phyloP scores from a whole-genome alignment of 345 rosid species.

The Syzygium aqueum region DNA sequence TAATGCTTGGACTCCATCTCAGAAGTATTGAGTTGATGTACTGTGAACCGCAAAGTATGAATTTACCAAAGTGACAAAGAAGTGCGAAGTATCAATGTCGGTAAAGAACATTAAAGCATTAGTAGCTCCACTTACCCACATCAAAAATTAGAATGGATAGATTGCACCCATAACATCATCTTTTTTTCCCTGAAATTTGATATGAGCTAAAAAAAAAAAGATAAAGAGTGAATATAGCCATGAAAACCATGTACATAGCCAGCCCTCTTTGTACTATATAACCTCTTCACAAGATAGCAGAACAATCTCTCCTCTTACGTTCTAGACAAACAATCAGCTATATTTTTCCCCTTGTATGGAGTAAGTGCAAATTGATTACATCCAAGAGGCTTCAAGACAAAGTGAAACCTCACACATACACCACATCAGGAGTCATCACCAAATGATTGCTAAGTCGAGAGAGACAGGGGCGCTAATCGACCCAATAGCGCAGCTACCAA shows the following conservation, averaged over 20 bases:
- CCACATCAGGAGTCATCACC: background rate
- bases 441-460: background rate
- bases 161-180: background rate
- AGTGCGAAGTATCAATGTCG: background rate
- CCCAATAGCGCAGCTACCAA: background rate
- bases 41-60: too few relatives aligned
- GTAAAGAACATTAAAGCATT: background rate
- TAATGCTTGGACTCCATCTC: background rate
- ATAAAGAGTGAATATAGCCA: background rate
- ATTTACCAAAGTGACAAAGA: background rate
- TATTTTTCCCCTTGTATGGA: background rate
- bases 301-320: background rate
- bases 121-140: background rate
- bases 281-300: background rate
- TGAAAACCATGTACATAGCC: background rate
- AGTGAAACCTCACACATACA: background rate
- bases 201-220: background rate
- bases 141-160: background rate
- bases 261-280: background rate
- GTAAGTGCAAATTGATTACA: background rate
- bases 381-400: background rate
- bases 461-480: background rate
- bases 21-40: background rate
- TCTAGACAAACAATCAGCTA: background rate
- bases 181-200: background rate